Evolutionary conservation across 2,329 filamentous ascomycete species (phyloP).

Genomic region (Phymatotrichopsis omnivora): DNA sequence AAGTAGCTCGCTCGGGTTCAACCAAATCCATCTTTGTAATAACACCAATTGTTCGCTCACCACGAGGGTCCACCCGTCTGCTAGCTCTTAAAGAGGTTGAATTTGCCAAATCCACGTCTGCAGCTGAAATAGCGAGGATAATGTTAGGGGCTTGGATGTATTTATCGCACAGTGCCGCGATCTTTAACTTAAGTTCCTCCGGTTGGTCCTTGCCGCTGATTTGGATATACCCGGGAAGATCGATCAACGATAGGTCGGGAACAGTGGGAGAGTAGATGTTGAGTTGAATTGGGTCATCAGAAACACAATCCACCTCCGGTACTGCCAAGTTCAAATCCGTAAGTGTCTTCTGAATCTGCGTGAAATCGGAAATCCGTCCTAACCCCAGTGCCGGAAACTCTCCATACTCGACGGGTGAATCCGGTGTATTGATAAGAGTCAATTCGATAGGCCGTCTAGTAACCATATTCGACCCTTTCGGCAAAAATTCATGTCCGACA

Average conservation of each 20-base stretch:
- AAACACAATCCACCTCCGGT: constrained; percentile 81
- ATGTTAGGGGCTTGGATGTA: constrained; percentile 96
- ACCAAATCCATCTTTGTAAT: constrained; percentile 99
- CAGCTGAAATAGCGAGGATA: constrained; percentile 92
- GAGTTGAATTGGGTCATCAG: constrained; percentile 91
- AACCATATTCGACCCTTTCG: constrained; percentile 98
- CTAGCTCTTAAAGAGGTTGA: constrained; percentile 86
- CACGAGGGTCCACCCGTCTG: constrained; percentile 81
- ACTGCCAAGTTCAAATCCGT: constrained; percentile 93
- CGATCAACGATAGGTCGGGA: constrained; percentile 88
- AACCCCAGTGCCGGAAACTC: constrained; percentile 90
- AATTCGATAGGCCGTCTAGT: constrained; percentile 91
- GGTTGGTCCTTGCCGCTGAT: constrained; percentile 88
- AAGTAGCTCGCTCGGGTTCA: constrained; percentile 65
- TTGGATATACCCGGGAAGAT: constrained; percentile 95
- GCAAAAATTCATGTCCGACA: constrained; percentile 93
- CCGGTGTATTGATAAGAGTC: constrained; percentile 88
- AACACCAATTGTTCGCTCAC: constrained; percentile 95
- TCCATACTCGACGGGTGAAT: constrained; percentile 77
- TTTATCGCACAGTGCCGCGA: constrained; percentile 91
- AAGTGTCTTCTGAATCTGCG: constrained; percentile 80
- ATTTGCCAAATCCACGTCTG: constrained; percentile 93
- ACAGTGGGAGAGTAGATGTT: constrained; percentile 93
- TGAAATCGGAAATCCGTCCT: constrained; percentile 83
- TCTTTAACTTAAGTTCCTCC: constrained; percentile 84